Percentiles rank a stretch among this genome's conserved stretches.
phyloP scores from a whole-genome alignment of 2,329 filamentous ascomycete species.

The Paracamarosporium sp. region DNA sequence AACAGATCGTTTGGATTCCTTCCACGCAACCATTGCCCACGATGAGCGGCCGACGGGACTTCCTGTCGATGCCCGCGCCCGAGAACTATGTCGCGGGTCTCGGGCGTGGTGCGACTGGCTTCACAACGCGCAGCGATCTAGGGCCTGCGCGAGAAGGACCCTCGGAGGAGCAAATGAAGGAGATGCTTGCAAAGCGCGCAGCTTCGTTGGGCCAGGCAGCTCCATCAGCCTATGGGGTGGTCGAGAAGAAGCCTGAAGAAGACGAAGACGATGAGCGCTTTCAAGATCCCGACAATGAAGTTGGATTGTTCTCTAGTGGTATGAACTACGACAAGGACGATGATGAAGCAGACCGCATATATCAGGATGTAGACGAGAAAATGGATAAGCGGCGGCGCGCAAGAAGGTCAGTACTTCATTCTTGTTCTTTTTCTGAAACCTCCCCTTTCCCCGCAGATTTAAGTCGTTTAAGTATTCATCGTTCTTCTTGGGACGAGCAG shows the following conservation, averaged over 20 bases:
- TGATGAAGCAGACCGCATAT: constrained; percentile 96
- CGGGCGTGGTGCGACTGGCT: constrained; percentile 95
- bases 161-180: constrained; percentile 97
- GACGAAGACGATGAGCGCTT: constrained; percentile 81
- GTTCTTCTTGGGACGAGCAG: constrained; percentile 71
- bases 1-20: too few species aligned
- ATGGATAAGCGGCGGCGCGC: constrained; percentile 90
- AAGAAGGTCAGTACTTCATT: constrained; percentile 74
- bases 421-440: constrained; percentile 26
- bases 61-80: constrained; percentile 77
- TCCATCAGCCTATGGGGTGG: constrained; percentile 74
- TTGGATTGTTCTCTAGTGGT: constrained; percentile 91
- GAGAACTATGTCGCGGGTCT: constrained; percentile 84
- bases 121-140: constrained; percentile 95
- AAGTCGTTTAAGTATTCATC: constrained; percentile 66
- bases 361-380: constrained; percentile 93
- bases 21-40: constrained; percentile 16
- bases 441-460: constrained; percentile 23
- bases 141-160: constrained; percentile 94
- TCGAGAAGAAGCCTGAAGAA: constrained; percentile 70
- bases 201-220: constrained; percentile 77
- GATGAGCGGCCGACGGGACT: constrained; percentile 78
- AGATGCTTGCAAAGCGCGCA: constrained; percentile 92
- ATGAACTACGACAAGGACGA: constrained; percentile 93
- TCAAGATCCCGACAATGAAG: constrained; percentile 96